phyloP scores from a whole-genome alignment of 2,329 filamentous ascomycete genomes.

The Ophiostoma montium region DNA sequence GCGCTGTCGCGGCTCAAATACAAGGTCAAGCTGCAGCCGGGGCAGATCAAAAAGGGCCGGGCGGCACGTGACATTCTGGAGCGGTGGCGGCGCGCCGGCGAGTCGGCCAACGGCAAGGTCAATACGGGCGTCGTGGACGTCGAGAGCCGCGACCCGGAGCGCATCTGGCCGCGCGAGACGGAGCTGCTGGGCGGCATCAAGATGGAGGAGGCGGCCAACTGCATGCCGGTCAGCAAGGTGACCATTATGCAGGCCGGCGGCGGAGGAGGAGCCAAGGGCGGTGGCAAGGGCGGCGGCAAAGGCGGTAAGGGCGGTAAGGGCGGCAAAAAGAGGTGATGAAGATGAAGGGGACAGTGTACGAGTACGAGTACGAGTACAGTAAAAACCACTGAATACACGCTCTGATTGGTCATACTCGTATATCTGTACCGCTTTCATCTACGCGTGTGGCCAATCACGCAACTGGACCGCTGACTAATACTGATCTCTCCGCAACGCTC shows the following conservation, averaged over 20 bases:
- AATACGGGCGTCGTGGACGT: slow-evolving; percentile 39
- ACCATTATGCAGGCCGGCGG: slow-evolving; percentile 58
- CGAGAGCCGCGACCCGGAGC: slow-evolving; percentile 47
- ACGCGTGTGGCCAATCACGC: no score
- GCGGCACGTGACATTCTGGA: slow-evolving; percentile 82
- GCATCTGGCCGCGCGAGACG: slow-evolving; percentile 74
- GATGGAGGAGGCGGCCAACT: slow-evolving; percentile 67
- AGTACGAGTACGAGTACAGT: no score
- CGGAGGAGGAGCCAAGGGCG: slow-evolving; percentile 23
- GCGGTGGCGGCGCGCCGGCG: slow-evolving; percentile 50
- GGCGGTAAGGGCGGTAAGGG: not conserved
- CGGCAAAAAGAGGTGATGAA: not conserved
- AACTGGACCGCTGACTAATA: no score
- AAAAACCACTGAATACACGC: no score
- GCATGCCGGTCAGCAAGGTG: slow-evolving; percentile 66
- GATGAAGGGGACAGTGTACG: no score
- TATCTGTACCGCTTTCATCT: no score
- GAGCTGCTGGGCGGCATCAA: slow-evolving; percentile 72
- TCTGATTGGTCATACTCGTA: no score
- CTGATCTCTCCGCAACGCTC: no score
- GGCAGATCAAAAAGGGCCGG: slow-evolving; percentile 83
- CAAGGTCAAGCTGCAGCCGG: slow-evolving; percentile 88
- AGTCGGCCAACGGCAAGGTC: slow-evolving; percentile 36
- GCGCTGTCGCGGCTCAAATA: slow-evolving; percentile 67
- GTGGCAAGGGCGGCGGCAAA: slow-evolving; percentile 25